Base-by-base conservation (phyloP, 306 rosid species). In the Fragaria nilgerrensis region DNA sequence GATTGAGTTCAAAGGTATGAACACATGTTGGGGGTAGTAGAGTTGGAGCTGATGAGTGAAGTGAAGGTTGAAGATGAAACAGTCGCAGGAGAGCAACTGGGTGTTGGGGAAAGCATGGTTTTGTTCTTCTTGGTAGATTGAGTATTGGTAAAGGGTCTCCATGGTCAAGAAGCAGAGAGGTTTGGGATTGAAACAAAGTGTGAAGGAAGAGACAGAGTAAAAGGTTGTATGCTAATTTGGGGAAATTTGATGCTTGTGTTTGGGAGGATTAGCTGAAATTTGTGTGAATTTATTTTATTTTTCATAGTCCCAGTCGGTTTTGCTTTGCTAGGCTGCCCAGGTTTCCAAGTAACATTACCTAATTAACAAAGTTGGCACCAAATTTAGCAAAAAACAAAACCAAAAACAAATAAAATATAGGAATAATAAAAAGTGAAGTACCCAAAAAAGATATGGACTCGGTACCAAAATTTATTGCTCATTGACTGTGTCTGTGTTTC, bases 81-180 rank as follows among this genome's bases (percentile, higher is more conserved):
- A 81, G 74, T 81, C 53, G 47, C 78, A 64, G 15, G 84, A 59
- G 34, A 70, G 64, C 47, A 70, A 73, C 77, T 76, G 81, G 70
- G 80, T 75, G n/a, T 64, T 52, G 73, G 63, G 61, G 1, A 71
- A 61, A 52, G 32, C 62, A 59, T 62, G 75, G 39, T 68, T 29
- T 29, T 59, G 72, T 20, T 53, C 78, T 75, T 80, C 53, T 39
- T 41, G 80, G 63, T 34, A 50, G 63, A 76, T 64, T 7, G 70
- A 55, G 84, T 70, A 71, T 8, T 71, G 73, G 80, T 75, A 81
- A 47, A 81, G 77, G 39, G 84, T 76, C 32, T 71, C 84, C 80
- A 79, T 70, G 45, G 47, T 27, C 50, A 2, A 37, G 56, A 14
- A 61, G 36, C 37, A 73, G 77, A 74, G 70, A 49, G 55, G 7